Percentiles rank a stretch among this genome's conserved stretches.
These are phyloP conservation scores for Fimicolochytrium jonesii DNA, from an alignment of 192 early-diverging fungal genomes.

Conservation along the genomic window DNA sequence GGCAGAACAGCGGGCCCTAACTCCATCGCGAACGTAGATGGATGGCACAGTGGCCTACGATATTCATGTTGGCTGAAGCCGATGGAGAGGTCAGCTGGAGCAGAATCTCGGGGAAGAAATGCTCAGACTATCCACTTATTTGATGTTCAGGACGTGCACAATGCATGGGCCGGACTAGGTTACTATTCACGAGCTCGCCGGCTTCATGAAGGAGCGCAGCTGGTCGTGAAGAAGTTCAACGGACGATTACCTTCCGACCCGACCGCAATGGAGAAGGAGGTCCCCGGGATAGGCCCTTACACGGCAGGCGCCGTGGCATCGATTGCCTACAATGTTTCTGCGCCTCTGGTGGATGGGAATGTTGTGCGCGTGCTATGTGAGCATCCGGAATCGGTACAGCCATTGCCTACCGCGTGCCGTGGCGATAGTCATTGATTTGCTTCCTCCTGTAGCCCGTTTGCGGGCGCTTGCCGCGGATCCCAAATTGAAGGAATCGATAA, in stretches of 20 bases:
- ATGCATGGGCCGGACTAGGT: constrained; percentile 69
- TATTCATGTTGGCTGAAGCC: constrained; percentile 62
- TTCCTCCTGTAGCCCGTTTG: constrained; percentile 41
- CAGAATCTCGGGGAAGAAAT: not conserved
- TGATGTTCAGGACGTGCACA: not conserved
- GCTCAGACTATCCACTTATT: not conserved
- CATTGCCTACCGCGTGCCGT: no score
- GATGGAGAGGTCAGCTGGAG: constrained; percentile 39
- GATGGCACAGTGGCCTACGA: constrained; percentile 69
- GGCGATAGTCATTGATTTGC: no score
- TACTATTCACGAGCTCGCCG: constrained; percentile 72
- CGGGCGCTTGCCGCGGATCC: constrained; percentile 62
- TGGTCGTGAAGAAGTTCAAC: constrained; percentile 48
- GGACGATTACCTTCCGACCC: constrained; percentile 57
- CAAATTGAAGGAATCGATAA: constrained; percentile 52
- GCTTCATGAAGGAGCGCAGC: constrained; percentile 61
- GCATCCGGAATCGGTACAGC: no score
- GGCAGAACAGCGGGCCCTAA: no score
- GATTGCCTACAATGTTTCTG: constrained; percentile 61
- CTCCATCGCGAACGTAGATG: no score
- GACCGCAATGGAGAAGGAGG: constrained; percentile 47
- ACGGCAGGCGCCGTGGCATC: constrained; percentile 66
- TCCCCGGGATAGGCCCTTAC: constrained; percentile 68
- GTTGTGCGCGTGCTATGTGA: constrained; percentile 61
- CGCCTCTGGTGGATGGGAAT: constrained; percentile 72